A percentile compares a stretch with the other conserved stretches of the same genome.
Evolutionary conservation across 2,329 filamentous ascomycete species (phyloP).

Genomic region (Neonectria faginata): DNA sequence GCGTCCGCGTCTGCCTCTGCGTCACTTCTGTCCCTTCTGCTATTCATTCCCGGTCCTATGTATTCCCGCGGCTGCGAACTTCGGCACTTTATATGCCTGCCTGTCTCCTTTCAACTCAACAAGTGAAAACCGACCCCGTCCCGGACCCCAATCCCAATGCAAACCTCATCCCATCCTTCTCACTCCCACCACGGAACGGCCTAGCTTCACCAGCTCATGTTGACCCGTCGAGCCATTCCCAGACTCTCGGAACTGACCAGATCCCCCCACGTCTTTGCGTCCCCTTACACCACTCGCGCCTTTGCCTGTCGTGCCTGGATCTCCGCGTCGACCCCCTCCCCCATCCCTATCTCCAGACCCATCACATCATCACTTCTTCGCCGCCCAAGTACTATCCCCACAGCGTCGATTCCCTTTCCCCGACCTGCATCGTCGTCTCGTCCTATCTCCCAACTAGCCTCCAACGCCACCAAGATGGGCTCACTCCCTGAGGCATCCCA

Average conservation of each 20-base stretch:
- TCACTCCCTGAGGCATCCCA: slow-evolving; percentile 45
- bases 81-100: slow-evolving; percentile 2
- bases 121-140: slow-evolving; percentile 11
- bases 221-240: slow-evolving; percentile 30
- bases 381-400: slow-evolving; percentile 14
- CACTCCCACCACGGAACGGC: slow-evolving; percentile 4
- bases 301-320: slow-evolving; percentile 23
- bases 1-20: slow-evolving; percentile 5
- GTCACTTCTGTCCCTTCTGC: slow-evolving; percentile 20
- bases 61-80: slow-evolving; percentile 24
- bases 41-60: slow-evolving; percentile 27
- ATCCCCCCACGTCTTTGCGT: slow-evolving; percentile 26
- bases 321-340: slow-evolving; percentile 17
- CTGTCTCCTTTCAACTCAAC: slow-evolving; percentile 13
- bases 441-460: slow-evolving; percentile 26
- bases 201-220: slow-evolving; percentile 37
- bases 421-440: slow-evolving; percentile 19
- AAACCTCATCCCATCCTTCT: slow-evolving; percentile 10
- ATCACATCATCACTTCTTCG: slow-evolving; percentile 23
- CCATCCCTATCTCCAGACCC: neutral
- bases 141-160: slow-evolving; percentile 16
- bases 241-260: slow-evolving; percentile 34
- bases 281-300: slow-evolving; percentile 18
- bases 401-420: slow-evolving; percentile 14
- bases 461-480: slow-evolving; percentile 45